These are phyloP conservation scores for Phialophora chinensis DNA, from an alignment of 2,329 filamentous ascomycete genomes.

Conservation along the genomic window DNA sequence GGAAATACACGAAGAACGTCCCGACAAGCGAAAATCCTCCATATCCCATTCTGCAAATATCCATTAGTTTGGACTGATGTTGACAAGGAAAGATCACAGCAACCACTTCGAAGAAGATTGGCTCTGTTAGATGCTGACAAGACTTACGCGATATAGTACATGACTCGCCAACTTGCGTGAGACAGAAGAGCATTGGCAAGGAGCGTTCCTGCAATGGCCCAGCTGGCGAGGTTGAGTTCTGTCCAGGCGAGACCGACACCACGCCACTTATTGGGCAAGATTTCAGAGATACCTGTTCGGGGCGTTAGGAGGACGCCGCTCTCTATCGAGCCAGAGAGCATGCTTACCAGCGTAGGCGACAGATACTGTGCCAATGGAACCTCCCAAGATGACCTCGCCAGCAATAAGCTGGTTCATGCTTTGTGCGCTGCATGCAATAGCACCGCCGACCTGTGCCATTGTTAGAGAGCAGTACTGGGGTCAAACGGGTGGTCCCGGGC, in stretches of 20 bases:
- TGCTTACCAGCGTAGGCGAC: constrained; percentile 31
- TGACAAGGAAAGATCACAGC: background rate
- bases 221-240: constrained; percentile 33
- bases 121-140: background rate
- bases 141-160: constrained; percentile 54
- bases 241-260: constrained; percentile 33
- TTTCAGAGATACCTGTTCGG: constrained; percentile 31
- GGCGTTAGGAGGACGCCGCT: constrained; percentile 2
- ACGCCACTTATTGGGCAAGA: constrained; percentile 33
- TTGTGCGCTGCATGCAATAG: constrained; percentile 30
- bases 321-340: background rate
- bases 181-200: constrained; percentile 32
- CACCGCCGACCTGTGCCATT: constrained; percentile 20
- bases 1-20: constrained; percentile 57
- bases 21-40: constrained; percentile 59
- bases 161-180: constrained; percentile 62
- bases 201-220: constrained; percentile 31
- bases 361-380: constrained; percentile 31
- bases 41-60: constrained; percentile 50
- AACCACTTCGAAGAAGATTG: background rate
- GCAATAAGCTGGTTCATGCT: constrained; percentile 35
- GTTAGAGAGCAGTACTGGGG: background rate
- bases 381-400: constrained; percentile 32
- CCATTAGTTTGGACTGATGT: background rate
- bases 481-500: background rate